A percentile compares a stretch with the other conserved stretches of the same genome.
These are phyloP conservation scores for Rostrohypoxylon terebratum DNA, from an alignment of 495 filamentous ascomycete genomes.

Conservation along the genomic window DNA sequence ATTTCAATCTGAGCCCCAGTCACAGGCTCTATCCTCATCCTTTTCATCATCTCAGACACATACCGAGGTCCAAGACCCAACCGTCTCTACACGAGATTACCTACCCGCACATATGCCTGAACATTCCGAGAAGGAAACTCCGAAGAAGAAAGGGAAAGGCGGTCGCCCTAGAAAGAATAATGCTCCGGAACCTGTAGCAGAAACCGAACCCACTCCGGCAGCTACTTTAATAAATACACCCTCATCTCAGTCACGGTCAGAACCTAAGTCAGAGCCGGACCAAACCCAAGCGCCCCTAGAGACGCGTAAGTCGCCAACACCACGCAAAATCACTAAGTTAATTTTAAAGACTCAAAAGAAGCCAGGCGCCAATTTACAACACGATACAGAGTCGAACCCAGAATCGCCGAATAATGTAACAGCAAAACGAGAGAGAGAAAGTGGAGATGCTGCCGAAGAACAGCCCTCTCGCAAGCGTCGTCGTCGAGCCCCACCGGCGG, in stretches of 20 bases:
- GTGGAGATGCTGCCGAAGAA: conserved; percentile 23
- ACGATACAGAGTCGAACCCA: background rate
- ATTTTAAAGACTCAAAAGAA: conserved; percentile 3
- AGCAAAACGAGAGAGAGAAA: conserved; percentile 43
- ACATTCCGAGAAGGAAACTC: conserved; percentile 15
- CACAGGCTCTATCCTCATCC: conserved; percentile 1
- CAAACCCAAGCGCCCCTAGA: background rate
- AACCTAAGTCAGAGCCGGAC: background rate
- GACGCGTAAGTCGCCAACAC: conserved; percentile 1
- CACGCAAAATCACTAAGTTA: background rate
- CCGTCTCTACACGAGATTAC: background rate
- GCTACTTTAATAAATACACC: background rate
- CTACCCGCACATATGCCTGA: background rate
- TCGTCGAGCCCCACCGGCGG: conserved; percentile 20
- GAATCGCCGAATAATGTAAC: conserved; percentile 19
- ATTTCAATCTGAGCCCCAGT: background rate
- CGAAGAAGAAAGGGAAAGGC: conserved; percentile 49
- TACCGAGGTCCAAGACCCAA: conserved; percentile 5
- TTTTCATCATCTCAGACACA: background rate
- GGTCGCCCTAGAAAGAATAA: conserved; percentile 48
- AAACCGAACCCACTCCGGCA: conserved; percentile 15
- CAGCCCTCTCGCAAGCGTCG: conserved; percentile 29
- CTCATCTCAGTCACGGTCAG: background rate
- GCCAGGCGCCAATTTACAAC: background rate
- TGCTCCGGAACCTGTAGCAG: conserved; percentile 19